Percentiles rank a stretch among this genome's conserved stretches.
Evolutionary conservation across 257 asterid species (phyloP).

Genomic region (Salvia miltiorrhiza): DNA sequence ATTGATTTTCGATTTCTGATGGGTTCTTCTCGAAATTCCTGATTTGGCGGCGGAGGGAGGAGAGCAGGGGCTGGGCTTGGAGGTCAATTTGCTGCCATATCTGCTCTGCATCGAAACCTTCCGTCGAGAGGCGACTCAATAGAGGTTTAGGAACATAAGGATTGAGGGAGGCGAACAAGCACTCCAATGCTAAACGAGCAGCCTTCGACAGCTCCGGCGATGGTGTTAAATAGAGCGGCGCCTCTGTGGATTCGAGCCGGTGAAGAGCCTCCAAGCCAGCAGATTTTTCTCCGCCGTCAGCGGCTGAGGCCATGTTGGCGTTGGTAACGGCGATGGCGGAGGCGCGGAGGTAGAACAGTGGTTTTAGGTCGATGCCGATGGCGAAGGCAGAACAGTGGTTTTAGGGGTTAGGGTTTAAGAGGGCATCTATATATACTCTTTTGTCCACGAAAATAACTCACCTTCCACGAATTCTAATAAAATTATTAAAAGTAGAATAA

Average conservation of each 20-base stretch:
- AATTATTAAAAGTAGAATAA: too few relatives aligned
- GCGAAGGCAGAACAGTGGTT: constrained; percentile 4
- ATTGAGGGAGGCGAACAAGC: constrained; percentile 54
- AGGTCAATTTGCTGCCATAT: constrained; percentile 96
- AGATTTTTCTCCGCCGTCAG: constrained; percentile 22
- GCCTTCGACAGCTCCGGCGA: constrained; percentile 63
- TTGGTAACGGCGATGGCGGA: background rate
- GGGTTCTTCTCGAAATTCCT: constrained; percentile 69
- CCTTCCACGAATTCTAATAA: too few relatives aligned
- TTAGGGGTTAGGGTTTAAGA: constrained; percentile 35
- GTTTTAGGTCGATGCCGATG: constrained; percentile 3
- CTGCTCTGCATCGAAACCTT: constrained; percentile 65
- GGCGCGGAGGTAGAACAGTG: background rate
- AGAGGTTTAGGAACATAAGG: constrained; percentile 67
- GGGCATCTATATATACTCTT: too few relatives aligned
- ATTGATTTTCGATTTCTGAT: constrained; percentile 36
- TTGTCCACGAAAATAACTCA: too few relatives aligned
- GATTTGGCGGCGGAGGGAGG: constrained; percentile 60
- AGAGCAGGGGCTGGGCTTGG: constrained; percentile 64
- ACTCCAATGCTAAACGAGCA: constrained; percentile 63
- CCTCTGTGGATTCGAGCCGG: constrained; percentile 50
- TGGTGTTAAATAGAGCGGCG: constrained; percentile 67
- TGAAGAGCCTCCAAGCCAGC: constrained; percentile 48
- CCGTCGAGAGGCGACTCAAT: constrained; percentile 46
- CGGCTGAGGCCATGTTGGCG: constrained; percentile 26